A percentile compares a stretch with the other conserved stretches of the same genome.
Evolutionary conservation across 495 filamentous ascomycete species (phyloP).

Genomic region (Letharia columbiana): DNA sequence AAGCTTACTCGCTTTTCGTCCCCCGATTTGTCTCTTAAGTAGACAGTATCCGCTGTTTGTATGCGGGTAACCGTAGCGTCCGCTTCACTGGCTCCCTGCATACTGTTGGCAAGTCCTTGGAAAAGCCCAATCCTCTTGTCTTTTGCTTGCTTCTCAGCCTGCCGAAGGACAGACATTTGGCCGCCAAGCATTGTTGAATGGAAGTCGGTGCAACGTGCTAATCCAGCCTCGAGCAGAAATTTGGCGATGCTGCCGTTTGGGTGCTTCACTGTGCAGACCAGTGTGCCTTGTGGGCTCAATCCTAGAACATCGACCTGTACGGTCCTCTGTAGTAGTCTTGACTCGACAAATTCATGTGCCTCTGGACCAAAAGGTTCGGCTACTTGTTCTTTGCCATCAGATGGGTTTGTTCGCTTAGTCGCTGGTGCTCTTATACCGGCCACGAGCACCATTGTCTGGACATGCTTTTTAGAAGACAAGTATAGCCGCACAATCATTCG

Average conservation of each 20-base stretch:
- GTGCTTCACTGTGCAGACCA: conserved; percentile 74
- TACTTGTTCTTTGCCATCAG: conserved; percentile 67
- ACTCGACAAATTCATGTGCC: conserved; percentile 77
- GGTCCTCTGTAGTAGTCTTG: conserved; percentile 73
- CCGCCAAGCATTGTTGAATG: conserved; percentile 81
- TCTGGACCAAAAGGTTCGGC: conserved; percentile 84
- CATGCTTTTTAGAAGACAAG: conserved; percentile 64
- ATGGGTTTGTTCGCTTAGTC: conserved; percentile 67
- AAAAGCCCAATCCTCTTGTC: conserved; percentile 63
- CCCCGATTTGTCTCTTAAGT: conserved; percentile 72
- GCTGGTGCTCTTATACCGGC: conserved; percentile 82
- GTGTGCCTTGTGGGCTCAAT: conserved; percentile 74
- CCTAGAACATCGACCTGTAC: conserved; percentile 75
- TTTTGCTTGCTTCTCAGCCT: conserved; percentile 82
- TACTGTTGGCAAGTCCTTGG: conserved; percentile 62
- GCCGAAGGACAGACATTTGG: conserved; percentile 76
- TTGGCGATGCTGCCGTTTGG: conserved; percentile 86
- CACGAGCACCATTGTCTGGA: conserved; percentile 76
- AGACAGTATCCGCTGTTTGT: conserved; percentile 80
- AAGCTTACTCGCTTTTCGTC: conserved; percentile 82
- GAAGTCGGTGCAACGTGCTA: conserved; percentile 87
- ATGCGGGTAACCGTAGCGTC: conserved; percentile 82
- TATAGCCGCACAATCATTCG: conserved; percentile 78
- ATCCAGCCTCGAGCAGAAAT: conserved; percentile 74
- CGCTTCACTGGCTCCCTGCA: conserved; percentile 45